phyloP scores from a whole-genome alignment of 2,329 filamentous ascomycete genomes.

The Paracamarosporium sp. region DNA sequence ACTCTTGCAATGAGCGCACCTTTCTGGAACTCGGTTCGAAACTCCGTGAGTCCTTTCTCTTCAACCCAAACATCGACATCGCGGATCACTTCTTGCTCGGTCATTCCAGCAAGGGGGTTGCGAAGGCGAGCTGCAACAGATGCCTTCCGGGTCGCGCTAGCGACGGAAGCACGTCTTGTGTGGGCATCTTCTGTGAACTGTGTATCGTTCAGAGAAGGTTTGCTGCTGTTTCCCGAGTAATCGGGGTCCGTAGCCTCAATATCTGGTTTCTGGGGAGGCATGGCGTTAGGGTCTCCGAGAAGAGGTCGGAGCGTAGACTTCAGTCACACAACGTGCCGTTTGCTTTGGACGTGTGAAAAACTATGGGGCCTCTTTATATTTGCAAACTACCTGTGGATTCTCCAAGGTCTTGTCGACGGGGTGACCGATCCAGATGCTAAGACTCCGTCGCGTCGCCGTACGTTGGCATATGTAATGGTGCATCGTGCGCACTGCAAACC shows the following conservation, averaged over 20 bases:
- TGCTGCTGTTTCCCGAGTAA: slow-evolving; percentile 31
- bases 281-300: neutral
- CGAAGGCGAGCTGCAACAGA: slow-evolving; percentile 48
- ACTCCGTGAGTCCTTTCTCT: slow-evolving; percentile 56
- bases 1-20: slow-evolving; percentile 57
- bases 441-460: slow-evolving; percentile 11
- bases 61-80: slow-evolving; percentile 63
- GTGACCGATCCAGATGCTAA: slow-evolving; percentile 16
- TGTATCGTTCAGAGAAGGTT: slow-evolving; percentile 24
- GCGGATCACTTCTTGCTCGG: slow-evolving; percentile 58
- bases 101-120: slow-evolving; percentile 63
- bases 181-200: slow-evolving; percentile 30
- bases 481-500: slow-evolving; percentile 15
- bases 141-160: slow-evolving; percentile 18
- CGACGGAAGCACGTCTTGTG: neutral
- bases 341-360: neutral
- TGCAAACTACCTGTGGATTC: neutral
- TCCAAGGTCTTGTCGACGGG: neutral
- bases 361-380: neutral
- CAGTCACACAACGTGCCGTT: slow-evolving; percentile 4
- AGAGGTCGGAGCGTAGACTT: neutral
- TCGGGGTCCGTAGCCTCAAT: slow-evolving; percentile 35
- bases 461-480: slow-evolving; percentile 36
- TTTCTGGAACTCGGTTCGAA: slow-evolving; percentile 58
- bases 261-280: slow-evolving; percentile 32